A percentile compares a stretch with the other conserved stretches of the same genome.
Conservation (phyloP, 2,329 filamentous ascomycete genomes). For the Furcasterigmium sp. region DNA sequence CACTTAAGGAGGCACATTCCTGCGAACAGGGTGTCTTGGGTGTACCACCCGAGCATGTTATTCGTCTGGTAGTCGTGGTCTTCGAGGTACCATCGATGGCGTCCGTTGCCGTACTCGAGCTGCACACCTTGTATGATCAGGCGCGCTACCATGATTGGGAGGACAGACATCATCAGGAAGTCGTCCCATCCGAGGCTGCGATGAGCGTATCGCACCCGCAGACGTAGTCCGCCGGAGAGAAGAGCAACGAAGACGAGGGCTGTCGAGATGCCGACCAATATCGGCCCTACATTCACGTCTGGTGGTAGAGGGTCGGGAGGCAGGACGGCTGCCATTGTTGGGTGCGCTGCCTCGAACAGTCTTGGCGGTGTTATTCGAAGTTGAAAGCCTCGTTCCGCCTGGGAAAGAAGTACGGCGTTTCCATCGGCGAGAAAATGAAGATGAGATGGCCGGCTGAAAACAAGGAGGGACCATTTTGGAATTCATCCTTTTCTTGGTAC, state of each 20-base stretch:
- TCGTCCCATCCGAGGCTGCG: slow-evolving; percentile 30
- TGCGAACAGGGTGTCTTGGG: slow-evolving; percentile 33
- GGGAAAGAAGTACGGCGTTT: no score
- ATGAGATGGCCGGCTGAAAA: no score
- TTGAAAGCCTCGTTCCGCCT: no score
- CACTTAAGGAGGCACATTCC: slow-evolving; percentile 33
- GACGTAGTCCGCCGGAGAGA: slow-evolving; percentile 23
- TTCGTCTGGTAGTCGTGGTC: slow-evolving; percentile 24
- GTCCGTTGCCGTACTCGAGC: slow-evolving; percentile 28
- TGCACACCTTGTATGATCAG: slow-evolving; percentile 26
- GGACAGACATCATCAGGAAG: slow-evolving; percentile 24
- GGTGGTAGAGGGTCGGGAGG: slow-evolving; percentile 30
- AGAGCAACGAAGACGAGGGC: slow-evolving; percentile 24
- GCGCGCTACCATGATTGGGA: slow-evolving; percentile 22
- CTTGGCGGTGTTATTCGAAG: no score
- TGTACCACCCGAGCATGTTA: slow-evolving; percentile 32
- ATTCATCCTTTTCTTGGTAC: no score
- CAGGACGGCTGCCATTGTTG: slow-evolving; percentile 5
- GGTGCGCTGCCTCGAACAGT: no score
- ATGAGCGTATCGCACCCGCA: slow-evolving; percentile 22
- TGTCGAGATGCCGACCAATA: slow-evolving; percentile 23
- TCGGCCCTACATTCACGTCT: slow-evolving; percentile 25
- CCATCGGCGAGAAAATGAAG: no score
- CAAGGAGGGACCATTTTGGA: no score
- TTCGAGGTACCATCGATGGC: slow-evolving; percentile 28